Evolutionary conservation across 2,329 filamentous ascomycete species (phyloP).

Genomic region (Colletotrichum orchidophilum): DNA sequence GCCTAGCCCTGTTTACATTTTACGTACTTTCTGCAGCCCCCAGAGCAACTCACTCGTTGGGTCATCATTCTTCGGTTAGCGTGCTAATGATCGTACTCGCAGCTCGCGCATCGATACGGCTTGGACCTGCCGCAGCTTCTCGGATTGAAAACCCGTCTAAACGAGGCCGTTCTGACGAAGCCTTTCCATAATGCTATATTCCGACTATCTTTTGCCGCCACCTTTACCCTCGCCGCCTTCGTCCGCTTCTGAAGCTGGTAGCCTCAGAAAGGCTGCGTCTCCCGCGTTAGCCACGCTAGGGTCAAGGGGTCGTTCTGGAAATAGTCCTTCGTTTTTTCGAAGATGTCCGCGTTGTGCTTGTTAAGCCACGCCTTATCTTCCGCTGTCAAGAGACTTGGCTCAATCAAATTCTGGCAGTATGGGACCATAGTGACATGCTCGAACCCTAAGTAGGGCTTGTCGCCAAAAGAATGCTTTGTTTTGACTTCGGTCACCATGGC

Average conservation of each 20-base stretch:
- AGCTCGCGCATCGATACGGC: constrained; percentile 46
- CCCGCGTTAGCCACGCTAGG: constrained; percentile 83
- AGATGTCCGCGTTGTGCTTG: constrained; percentile 82
- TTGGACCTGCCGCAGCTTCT: constrained; percentile 44
- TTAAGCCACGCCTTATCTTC: constrained; percentile 89
- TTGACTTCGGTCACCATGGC: constrained; percentile 90
- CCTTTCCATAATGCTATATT: constrained; percentile 30
- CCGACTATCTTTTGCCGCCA: constrained; percentile 69
- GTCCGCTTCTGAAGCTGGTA: constrained; percentile 51
- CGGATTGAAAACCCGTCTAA: constrained; percentile 42
- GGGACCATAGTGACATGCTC: constrained; percentile 98
- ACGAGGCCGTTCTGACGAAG: constrained; percentile 33
- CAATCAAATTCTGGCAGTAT: constrained; percentile 89
- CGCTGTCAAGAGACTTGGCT: constrained; percentile 74
- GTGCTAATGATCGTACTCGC: background rate
- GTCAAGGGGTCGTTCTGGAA: constrained; percentile 79
- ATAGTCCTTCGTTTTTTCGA: constrained; percentile 80
- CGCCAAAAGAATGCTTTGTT: constrained; percentile 88
- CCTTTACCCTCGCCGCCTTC: constrained; percentile 72
- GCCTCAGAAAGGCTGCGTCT: constrained; percentile 72
- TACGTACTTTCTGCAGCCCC: constrained; percentile 58
- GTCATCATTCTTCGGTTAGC: background rate
- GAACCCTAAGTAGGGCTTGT: constrained; percentile 93
- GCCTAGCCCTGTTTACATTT: constrained; percentile 69
- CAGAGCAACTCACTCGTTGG: background rate